A percentile compares a stretch with the other conserved stretches of the same genome.
Evolutionary conservation across 176 grass and related monocot genomes (phyloP).

Genomic region (Secale cereale): DNA sequence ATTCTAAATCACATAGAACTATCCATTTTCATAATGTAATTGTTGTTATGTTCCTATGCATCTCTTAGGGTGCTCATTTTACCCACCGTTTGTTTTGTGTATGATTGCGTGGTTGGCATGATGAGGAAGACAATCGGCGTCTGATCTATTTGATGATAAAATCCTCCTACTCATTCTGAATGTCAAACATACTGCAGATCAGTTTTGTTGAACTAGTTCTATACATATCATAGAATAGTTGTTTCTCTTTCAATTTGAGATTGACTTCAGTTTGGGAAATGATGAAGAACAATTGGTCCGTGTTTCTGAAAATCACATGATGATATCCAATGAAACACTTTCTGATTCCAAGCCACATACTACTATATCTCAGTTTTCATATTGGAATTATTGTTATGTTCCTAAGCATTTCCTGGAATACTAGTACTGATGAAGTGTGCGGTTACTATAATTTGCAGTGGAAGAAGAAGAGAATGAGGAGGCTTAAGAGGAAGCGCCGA

Average conservation of each 20-base stretch:
- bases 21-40: too few species aligned
- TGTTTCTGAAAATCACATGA: conserved; percentile 46
- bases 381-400: neutral
- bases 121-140: conserved; percentile 26
- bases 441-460: conserved; percentile 16
- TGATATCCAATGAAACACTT: conserved; percentile 13
- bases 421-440: neutral
- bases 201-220: too few species aligned
- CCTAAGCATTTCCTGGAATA: too few species aligned
- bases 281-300: conserved; percentile 35
- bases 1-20: neutral
- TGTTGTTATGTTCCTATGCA: too few species aligned
- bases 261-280: neutral
- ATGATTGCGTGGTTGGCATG: neutral
- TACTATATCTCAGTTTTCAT: neutral
- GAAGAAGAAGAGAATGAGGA: conserved; percentile 98
- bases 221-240: neutral
- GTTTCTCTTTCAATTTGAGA: neutral
- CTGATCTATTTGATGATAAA: conserved; percentile 45
- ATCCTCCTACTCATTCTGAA: conserved; percentile 70
- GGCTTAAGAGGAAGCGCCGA: conserved; percentile 89
- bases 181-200: neutral
- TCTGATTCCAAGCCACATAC: conserved; percentile 22
- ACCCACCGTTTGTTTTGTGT: too few species aligned
- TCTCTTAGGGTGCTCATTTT: too few species aligned